phyloP scores from a whole-genome alignment of 2,329 filamentous ascomycete species.

The Exophiala xenobiotica region DNA sequence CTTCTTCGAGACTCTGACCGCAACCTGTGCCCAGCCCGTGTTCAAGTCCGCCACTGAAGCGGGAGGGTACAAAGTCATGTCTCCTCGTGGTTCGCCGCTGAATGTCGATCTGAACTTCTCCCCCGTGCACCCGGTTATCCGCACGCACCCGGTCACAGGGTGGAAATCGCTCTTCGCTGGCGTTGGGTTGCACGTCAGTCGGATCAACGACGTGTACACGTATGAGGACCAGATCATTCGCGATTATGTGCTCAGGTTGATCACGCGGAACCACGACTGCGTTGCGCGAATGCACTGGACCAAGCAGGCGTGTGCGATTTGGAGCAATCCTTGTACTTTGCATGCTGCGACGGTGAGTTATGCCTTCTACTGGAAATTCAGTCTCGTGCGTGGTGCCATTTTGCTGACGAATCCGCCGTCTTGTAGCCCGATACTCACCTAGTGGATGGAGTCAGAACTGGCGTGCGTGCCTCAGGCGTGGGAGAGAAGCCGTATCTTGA shows the following conservation, averaged over 20 bases:
- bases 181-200: conserved; percentile 42
- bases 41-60: conserved; percentile 51
- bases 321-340: conserved; percentile 27
- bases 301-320: conserved; percentile 26
- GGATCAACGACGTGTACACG: conserved; percentile 47
- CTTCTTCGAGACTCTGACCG: conserved; percentile 61
- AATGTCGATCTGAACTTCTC: conserved; percentile 54
- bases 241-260: conserved; percentile 36
- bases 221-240: conserved; percentile 41
- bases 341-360: conserved; percentile 24
- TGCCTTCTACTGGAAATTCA: neutral
- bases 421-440: conserved; percentile 23
- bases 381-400: neutral
- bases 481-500: conserved; percentile 27
- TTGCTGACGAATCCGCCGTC: neutral
- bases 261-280: conserved; percentile 42
- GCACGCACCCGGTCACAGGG: conserved; percentile 63
- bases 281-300: conserved; percentile 28
- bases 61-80: conserved; percentile 36
- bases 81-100: conserved; percentile 52
- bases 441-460: conserved; percentile 15
- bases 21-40: conserved; percentile 51
- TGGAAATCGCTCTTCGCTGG: conserved; percentile 58
- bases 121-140: conserved; percentile 57
- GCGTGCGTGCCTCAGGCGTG: conserved; percentile 24